Conservation (phyloP, 2,329 filamentous ascomycete species). For the Colletotrichum endophyticum region DNA sequence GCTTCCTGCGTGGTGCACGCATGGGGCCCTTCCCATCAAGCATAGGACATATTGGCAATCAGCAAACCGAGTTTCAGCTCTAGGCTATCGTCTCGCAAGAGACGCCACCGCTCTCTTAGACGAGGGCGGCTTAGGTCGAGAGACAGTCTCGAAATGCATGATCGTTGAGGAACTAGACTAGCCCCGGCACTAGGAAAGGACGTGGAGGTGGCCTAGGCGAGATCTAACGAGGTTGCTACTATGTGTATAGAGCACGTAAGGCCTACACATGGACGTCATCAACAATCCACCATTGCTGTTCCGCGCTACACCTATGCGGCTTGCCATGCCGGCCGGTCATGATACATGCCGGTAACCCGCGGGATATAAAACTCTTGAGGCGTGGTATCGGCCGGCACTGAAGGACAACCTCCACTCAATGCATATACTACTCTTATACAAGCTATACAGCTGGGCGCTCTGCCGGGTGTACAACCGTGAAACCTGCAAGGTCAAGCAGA, state of each 20-base stretch:
- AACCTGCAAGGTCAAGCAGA: background rate
- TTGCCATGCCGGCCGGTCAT: slow-evolving; percentile 54
- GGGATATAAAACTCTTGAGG: background rate
- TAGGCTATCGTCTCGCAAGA: background rate
- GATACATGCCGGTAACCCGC: background rate
- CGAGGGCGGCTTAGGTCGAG: background rate
- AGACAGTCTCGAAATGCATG: background rate
- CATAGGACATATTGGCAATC: background rate
- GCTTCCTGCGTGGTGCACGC: background rate
- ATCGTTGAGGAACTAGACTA: background rate
- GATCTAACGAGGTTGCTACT: background rate
- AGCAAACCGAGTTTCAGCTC: background rate
- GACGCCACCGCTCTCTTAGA: background rate
- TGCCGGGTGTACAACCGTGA: background rate
- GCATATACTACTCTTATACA: background rate
- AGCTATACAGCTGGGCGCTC: too few relatives aligned
- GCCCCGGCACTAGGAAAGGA: background rate
- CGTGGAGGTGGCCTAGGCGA: background rate
- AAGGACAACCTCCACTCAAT: background rate
- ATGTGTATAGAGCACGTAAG: background rate
- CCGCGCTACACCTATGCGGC: slow-evolving; percentile 43
- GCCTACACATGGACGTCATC: background rate
- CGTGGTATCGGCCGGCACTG: background rate
- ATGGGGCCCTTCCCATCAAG: background rate
- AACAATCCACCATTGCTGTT: background rate